Conservation (phyloP, 176 grass and related monocot species). For the Panicum miliaceum region DNA sequence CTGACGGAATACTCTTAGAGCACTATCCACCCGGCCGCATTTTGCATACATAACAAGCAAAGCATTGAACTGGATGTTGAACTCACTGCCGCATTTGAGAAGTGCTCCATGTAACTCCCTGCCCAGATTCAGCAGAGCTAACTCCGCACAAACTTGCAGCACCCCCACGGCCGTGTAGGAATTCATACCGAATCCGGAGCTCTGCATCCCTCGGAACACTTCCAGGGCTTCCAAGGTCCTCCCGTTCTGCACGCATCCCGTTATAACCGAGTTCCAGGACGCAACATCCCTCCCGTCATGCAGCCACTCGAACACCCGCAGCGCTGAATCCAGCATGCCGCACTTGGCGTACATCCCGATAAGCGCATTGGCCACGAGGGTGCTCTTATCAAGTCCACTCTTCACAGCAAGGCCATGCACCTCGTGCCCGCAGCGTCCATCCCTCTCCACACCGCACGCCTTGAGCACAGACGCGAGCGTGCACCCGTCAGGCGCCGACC, state of each 20-base stretch:
- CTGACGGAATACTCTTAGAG: constrained; percentile 55
- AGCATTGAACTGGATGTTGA: constrained; percentile 70
- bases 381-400: constrained; percentile 50
- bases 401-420: constrained; percentile 69
- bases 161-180: constrained; percentile 76
- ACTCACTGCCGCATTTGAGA: constrained; percentile 49
- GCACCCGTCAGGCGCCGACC: constrained; percentile 66
- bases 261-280: constrained; percentile 90
- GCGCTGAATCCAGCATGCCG: constrained; percentile 56
- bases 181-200: constrained; percentile 53
- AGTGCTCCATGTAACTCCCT: constrained; percentile 75
- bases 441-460: constrained; percentile 54
- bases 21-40: constrained; percentile 58
- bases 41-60: constrained; percentile 79
- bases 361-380: constrained; percentile 79
- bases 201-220: constrained; percentile 80
- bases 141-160: constrained; percentile 76
- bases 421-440: constrained; percentile 51
- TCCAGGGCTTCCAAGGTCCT: constrained; percentile 59
- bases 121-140: constrained; percentile 61
- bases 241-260: constrained; percentile 68
- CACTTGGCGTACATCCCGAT: constrained; percentile 90
- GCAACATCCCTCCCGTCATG: constrained; percentile 55
- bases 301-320: constrained; percentile 69
- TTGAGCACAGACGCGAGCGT: constrained; percentile 80